Conservation (phyloP, 2,329 filamentous ascomycete genomes). For the Pyrenophora teres region DNA sequence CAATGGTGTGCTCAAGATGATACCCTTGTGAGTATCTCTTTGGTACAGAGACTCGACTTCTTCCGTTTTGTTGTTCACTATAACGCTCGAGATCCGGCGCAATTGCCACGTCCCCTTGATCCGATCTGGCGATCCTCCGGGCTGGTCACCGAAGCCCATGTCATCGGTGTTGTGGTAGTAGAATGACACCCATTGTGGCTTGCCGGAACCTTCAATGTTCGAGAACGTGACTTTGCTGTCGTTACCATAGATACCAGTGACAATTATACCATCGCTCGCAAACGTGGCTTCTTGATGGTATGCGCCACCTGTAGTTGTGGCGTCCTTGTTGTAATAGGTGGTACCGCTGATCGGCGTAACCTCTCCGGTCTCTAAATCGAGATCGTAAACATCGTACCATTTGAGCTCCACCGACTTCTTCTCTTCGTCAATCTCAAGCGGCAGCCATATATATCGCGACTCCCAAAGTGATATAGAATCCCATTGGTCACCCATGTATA, state of each 20-base stretch:
- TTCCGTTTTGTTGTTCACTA: slow-evolving; percentile 60
- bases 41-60: slow-evolving; percentile 58
- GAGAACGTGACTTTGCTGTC: slow-evolving; percentile 60
- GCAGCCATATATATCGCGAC: slow-evolving; percentile 62
- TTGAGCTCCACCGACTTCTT: slow-evolving; percentile 56
- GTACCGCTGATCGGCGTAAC: slow-evolving; percentile 55
- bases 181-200: slow-evolving; percentile 62
- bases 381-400: slow-evolving; percentile 63
- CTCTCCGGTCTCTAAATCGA: slow-evolving; percentile 59
- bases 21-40: slow-evolving; percentile 63
- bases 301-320: slow-evolving; percentile 53
- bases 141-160: slow-evolving; percentile 62
- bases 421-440: slow-evolving; percentile 57
- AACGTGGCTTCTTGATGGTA: slow-evolving; percentile 63
- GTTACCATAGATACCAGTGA: slow-evolving; percentile 60
- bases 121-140: slow-evolving; percentile 62
- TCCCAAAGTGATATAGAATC: slow-evolving; percentile 63
- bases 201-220: slow-evolving; percentile 55
- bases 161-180: slow-evolving; percentile 66
- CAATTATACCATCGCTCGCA: slow-evolving; percentile 53
- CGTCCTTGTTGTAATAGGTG: slow-evolving; percentile 55
- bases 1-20: slow-evolving; percentile 63
- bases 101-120: slow-evolving; percentile 65
- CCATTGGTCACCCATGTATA: slow-evolving; percentile 61
- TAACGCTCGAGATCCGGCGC: slow-evolving; percentile 63